phyloP scores from a whole-genome alignment of 768 basidiomycete genomes.

The Porpolomopsis calyptriformis region DNA sequence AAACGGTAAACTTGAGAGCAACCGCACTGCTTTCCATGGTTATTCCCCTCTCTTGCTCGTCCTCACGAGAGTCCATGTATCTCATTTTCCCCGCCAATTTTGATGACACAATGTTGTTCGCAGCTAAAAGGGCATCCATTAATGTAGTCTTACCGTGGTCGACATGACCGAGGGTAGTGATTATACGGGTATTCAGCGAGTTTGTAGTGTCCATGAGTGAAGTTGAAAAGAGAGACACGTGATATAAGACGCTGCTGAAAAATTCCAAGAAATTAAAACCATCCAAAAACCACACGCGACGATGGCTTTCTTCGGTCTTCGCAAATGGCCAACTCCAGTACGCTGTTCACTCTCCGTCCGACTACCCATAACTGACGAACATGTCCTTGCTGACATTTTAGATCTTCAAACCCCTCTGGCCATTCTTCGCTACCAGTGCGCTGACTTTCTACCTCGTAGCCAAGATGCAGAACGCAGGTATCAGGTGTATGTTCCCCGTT shows the following conservation, averaged over 20 bases:
- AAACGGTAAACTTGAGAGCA: conserved; percentile 77
- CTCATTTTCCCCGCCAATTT: conserved; percentile 94
- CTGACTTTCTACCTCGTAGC: conserved; percentile 59
- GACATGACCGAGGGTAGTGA: conserved; percentile 82
- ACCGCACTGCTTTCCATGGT: conserved; percentile 99
- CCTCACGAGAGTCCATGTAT: conserved; percentile 90
- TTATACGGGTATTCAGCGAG: conserved; percentile 51
- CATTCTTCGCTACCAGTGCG: conserved; percentile 58
- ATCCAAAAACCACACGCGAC: background rate
- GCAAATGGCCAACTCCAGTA: conserved; percentile 74
- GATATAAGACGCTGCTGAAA: too few relatives aligned
- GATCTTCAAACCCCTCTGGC: conserved; percentile 69
- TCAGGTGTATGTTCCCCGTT: conserved; percentile 50
- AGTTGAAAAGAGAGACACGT: too few relatives aligned
- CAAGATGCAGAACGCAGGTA: conserved; percentile 55
- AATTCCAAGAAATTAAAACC: too few relatives aligned
- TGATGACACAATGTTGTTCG: conserved; percentile 94
- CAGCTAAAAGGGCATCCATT: conserved; percentile 90
- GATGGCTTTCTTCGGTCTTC: conserved; percentile 71
- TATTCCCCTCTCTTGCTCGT: conserved; percentile 95
- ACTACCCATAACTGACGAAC: background rate
- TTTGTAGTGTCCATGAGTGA: conserved; percentile 32
- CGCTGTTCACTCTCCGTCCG: conserved; percentile 22
- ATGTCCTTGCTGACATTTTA: conserved; percentile 21
- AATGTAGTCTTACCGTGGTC: conserved; percentile 96